Evolutionary conservation across 257 asterid species (phyloP).

Genomic region (Nicotiana tomentosiformis): DNA sequence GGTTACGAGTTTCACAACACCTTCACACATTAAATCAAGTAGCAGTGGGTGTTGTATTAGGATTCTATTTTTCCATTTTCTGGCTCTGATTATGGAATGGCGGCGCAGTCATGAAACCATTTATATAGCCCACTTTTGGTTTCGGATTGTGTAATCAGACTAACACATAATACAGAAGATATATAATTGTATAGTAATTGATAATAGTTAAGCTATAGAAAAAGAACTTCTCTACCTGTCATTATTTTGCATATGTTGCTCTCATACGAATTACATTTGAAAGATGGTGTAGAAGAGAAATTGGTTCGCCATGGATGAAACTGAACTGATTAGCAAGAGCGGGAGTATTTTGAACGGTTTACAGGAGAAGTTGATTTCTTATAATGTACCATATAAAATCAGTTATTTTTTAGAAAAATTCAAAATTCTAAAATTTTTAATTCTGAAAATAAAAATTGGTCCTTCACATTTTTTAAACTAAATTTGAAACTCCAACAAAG

Average conservation of each 20-base stretch:
- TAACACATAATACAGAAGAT: not conserved
- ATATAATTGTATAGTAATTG: not conserved
- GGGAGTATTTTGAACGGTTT: too few relatives aligned
- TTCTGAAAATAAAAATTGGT: too few relatives aligned
- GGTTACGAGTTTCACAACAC: conserved; percentile 70
- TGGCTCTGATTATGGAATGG: conserved; percentile 70
- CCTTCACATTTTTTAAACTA: too few relatives aligned
- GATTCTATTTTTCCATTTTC: conserved; percentile 37
- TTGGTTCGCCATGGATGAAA: too few relatives aligned
- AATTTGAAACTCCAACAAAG: too few relatives aligned
- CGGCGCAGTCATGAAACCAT: conserved; percentile 32
- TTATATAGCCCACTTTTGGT: conserved; percentile 33
- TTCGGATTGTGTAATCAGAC: conserved; percentile 20
- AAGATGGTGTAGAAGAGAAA: too few relatives aligned
- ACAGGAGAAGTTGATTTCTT: too few relatives aligned
- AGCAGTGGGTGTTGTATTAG: conserved; percentile 54
- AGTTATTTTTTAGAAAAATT: too few relatives aligned
- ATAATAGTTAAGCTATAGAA: not conserved
- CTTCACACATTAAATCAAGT: conserved; percentile 71
- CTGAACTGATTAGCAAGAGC: too few relatives aligned
- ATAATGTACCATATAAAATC: too few relatives aligned
- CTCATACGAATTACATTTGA: not conserved
- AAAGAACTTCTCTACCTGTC: not conserved
- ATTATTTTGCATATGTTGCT: not conserved
- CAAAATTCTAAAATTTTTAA: too few relatives aligned